Base-by-base conservation (phyloP, 192 early-diverging fungal species). In the Gigaspora rosea region DNA sequence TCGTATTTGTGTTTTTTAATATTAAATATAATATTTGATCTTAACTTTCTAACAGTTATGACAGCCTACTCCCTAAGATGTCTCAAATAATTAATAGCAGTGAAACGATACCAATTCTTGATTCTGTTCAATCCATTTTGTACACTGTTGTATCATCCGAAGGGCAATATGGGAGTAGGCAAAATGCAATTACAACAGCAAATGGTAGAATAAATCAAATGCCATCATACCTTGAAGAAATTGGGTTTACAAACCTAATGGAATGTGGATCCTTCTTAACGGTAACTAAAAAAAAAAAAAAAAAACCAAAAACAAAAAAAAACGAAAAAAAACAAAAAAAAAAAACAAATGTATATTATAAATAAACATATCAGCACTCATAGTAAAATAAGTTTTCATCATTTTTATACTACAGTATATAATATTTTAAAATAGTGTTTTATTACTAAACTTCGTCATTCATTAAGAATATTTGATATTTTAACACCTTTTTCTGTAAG, bases 81-180 rank as follows among this genome's bases (percentile, higher is more conserved):
- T 90, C 88, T 56, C 86, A 90, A 73, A 87, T 91, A 36, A 82
- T 94, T 20, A 85, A 85, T 54, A 91, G 82, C 59, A 91, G 86
- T 51, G 88, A 92, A 32, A 88, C 86, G 3, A 82, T 88, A 7
- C 86, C 86, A 9, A 88, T 92, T 51, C 84, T 93, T 15, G 89
- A 92, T 57, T 83, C 90, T 8, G 88, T 94, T n/a, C 91, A 94
- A 77, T 82, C 86, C 0, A 93, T 94, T 62, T 79, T 94, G 13
- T 85, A 89, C 54, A 89, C 91, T 6, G 90, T 91, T 56, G 85
- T 91, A 48, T 83, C 86, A 20, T 76, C 75, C 1, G 58, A 74
- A 73, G 4, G 61, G 35, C 36, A 35, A 47, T 51, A 48, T 35
- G 4, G 46, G 4, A n/a, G 46, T 27, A 32, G 66, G 41, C 33